Conservation (phyloP, 2,329 filamentous ascomycete genomes). For the Phyllosticta paracitricarpa region DNA sequence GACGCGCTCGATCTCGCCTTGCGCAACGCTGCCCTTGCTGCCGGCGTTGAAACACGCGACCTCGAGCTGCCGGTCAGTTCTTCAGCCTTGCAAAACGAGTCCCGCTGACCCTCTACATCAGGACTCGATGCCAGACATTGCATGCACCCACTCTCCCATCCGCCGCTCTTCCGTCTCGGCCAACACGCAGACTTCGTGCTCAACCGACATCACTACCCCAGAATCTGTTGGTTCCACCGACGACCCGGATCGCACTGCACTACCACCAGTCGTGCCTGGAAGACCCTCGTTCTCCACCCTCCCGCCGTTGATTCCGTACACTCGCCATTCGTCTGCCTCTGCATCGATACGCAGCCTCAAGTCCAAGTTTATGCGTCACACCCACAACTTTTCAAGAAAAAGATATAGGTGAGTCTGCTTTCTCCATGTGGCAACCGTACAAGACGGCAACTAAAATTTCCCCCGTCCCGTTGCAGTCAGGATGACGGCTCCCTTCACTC, state of each 20-base stretch:
- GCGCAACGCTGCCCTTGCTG: neutral
- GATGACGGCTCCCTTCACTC: neutral
- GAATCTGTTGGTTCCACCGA: conserved; percentile 4
- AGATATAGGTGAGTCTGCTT: neutral
- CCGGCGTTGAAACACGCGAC: conserved; percentile 2
- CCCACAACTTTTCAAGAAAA: neutral
- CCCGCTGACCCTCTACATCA: conserved; percentile 1
- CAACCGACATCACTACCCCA: conserved; percentile 7
- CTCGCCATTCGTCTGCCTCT: neutral
- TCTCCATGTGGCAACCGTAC: neutral
- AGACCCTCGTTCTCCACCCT: neutral
- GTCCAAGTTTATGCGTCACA: conserved; percentile 4
- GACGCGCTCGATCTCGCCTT: conserved; percentile 8
- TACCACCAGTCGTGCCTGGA: neutral
- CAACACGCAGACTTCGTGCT: conserved; percentile 9
- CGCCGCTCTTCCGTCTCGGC: conserved; percentile 9
- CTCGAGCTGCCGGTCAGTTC: conserved; percentile 6
- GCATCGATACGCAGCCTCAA: conserved; percentile 1
- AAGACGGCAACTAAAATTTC: neutral
- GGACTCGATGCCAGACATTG: neutral
- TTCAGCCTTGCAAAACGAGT: neutral
- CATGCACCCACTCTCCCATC: neutral
- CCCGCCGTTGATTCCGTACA: neutral
- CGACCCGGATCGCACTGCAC: neutral
- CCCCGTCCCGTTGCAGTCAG: neutral